Evolutionary conservation across 1,284 basidiomycete genomes (phyloP).

Genomic region (Apiotrichum gamsii): DNA sequence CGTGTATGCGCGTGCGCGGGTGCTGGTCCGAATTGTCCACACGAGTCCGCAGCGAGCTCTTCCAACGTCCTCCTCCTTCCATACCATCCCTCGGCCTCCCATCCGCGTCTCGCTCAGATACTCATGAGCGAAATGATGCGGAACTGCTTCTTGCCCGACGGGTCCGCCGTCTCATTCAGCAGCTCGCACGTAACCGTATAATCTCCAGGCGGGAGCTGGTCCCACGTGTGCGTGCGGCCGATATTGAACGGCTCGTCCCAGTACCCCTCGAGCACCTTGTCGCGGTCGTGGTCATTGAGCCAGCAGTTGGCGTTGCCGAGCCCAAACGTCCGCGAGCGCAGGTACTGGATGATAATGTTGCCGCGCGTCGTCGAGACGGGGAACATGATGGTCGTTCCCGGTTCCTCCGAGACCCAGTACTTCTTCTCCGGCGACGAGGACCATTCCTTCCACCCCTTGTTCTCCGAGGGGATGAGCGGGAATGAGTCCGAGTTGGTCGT

Average conservation of each 20-base stretch:
- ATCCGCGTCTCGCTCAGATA: too few species aligned
- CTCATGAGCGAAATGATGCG: conserved; percentile 14
- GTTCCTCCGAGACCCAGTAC: conserved; percentile 35
- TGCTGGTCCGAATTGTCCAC: too few species aligned
- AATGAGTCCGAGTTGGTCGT: conserved; percentile 27
- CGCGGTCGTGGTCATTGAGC: conserved; percentile 30
- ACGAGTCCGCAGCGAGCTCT: too few species aligned
- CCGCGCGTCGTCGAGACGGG: conserved; percentile 25
- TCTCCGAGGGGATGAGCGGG: conserved; percentile 23
- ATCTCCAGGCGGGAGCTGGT: background rate
- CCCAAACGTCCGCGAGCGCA: conserved; percentile 28
- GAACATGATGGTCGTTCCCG: conserved; percentile 35
- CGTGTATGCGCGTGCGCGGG: too few species aligned
- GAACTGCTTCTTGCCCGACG: conserved; percentile 10
- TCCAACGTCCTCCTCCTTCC: too few species aligned
- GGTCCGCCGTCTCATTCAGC: conserved; percentile 5
- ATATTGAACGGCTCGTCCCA: conserved; percentile 28
- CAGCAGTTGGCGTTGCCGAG: conserved; percentile 37
- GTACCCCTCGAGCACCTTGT: conserved; percentile 26
- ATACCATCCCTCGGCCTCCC: too few species aligned
- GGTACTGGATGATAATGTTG: conserved; percentile 33
- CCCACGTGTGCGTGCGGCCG: background rate
- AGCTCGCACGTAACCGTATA: conserved; percentile 6
- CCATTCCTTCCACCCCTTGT: conserved; percentile 39
- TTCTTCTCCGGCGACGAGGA: conserved; percentile 24